A percentile compares a stretch with the other conserved stretches of the same genome.
phyloP scores from a whole-genome alignment of 2,329 filamentous ascomycete species.

The Ophiostoma novo-ulmi region DNA sequence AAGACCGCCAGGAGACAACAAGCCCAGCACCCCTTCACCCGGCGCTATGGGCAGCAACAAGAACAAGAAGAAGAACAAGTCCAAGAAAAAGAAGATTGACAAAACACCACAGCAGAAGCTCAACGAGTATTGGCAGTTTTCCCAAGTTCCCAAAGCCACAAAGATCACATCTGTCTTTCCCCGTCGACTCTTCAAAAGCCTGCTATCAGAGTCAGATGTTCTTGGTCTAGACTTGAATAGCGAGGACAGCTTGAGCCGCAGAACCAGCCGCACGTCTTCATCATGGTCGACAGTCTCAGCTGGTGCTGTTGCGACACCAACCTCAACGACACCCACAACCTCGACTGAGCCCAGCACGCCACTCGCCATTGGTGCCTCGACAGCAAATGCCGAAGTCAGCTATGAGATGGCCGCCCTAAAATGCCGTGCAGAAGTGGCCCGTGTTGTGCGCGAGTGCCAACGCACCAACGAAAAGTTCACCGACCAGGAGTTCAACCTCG shows the following conservation, averaged over 20 bases:
- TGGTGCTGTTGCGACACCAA: not conserved
- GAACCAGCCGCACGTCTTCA: conserved; percentile 8
- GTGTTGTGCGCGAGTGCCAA: conserved; percentile 40
- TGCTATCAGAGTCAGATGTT: conserved; percentile 29
- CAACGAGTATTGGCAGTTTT: conserved; percentile 41
- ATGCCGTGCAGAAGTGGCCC: conserved; percentile 39
- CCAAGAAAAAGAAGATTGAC: conserved; percentile 6
- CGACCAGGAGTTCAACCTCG: conserved; percentile 43
- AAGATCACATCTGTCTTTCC: conserved; percentile 45
- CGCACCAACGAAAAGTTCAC: conserved; percentile 44
- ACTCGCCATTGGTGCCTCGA: not conserved
- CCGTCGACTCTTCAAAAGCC: conserved; percentile 37
- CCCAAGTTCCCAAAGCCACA: conserved; percentile 39
- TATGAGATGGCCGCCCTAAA: conserved; percentile 41
- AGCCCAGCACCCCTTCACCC: not conserved
- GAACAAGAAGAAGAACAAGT: conserved; percentile 4
- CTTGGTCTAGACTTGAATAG: not conserved
- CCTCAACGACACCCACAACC: not conserved
- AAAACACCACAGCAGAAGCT: conserved; percentile 38
- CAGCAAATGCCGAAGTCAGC: conserved; percentile 26
- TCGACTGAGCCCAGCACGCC: not conserved
- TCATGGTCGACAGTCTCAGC: conserved; percentile 18
- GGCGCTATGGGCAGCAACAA: not conserved
- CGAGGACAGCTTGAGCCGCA: not conserved
- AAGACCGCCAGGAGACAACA: not conserved